These are phyloP conservation scores for Gloeostereum incarnatum DNA, from an alignment of 768 basidiomycete genomes.

Conservation along the genomic window DNA sequence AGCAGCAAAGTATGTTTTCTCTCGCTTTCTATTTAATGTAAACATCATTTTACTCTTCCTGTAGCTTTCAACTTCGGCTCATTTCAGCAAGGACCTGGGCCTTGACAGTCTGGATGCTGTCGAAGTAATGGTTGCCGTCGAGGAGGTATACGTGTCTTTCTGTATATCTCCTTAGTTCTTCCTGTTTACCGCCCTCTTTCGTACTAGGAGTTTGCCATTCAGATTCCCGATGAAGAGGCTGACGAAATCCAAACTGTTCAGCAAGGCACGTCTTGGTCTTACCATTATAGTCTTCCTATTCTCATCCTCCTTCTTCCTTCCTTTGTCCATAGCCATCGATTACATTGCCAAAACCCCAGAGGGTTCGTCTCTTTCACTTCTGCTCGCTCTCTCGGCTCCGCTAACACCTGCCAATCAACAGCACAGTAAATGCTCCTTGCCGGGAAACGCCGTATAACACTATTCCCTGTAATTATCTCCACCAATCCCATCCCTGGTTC, in stretches of 20 bases:
- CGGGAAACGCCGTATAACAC: conserved; percentile 27
- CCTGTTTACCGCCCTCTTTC: conserved; percentile 7
- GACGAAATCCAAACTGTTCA: conserved; percentile 89
- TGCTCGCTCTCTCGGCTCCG: conserved; percentile 1
- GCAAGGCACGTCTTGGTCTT: conserved; percentile 52
- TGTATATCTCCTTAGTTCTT: conserved; percentile 2
- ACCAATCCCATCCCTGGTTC: conserved; percentile 17
- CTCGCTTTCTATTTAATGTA: background rate
- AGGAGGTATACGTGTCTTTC: conserved; percentile 50
- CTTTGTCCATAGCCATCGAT: conserved; percentile 71
- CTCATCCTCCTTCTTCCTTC: conserved; percentile 7
- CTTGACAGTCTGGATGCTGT: conserved; percentile 96
- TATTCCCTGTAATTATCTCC: conserved; percentile 27
- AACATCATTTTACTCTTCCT: background rate
- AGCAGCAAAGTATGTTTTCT: conserved; percentile 45
- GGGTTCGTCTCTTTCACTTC: conserved; percentile 32
- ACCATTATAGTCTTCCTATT: conserved; percentile 7
- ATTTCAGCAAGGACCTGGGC: conserved; percentile 77
- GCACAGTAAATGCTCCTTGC: conserved; percentile 35
- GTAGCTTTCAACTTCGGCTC: conserved; percentile 57
- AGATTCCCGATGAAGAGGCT: conserved; percentile 96
- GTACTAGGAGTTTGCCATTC: conserved; percentile 98
- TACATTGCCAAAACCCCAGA: conserved; percentile 92
- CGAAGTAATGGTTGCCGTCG: conserved; percentile 98
- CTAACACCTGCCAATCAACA: conserved; percentile 16